Evolutionary conservation across 805 yeast species (phyloP), one percentile per base, ranked within the genome.

Genomic region (Jamesozyma spencerorum): DNA sequence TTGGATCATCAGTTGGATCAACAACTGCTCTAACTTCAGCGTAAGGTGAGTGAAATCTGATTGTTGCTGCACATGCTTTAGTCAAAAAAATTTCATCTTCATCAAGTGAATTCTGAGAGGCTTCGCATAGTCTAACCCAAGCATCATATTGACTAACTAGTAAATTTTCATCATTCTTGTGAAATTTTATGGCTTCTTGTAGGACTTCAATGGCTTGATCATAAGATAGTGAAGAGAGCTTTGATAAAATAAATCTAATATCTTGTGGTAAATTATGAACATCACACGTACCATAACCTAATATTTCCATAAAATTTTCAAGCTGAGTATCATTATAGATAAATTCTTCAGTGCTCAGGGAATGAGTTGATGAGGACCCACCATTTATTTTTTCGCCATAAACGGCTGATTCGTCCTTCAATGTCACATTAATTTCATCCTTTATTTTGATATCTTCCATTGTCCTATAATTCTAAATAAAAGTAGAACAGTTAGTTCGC

Each of bases 11-110:
- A 26, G 63, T 46, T 26, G 75, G 68, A 18, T 74, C 72, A 32
- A 76, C 73, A 18, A 79, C 72, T 20, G 83, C 73, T 56, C 85
- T 69, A 17, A 79, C 84, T 57, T 79, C 85, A 1, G 81, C 75
- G 53, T 78, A 79, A 8, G 83, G 82, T 17, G 78, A 72, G 48
- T 67, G 62, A 45, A 52, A 71, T 60, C 54, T 47, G n/a, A 65
- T 63, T 24, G 60, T 49, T 26, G 66, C 64, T 18, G 72, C 73
- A 28, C 52, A 47, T 15, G 51, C 48, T 38, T 59, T 55, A 18
- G 54, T 46, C 18, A 49, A 51, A 45, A 57, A 54, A 18, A 47
- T 47, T 38, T 53, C 56, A 26, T 41, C 42, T 31, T 47, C 43
- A 18, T 46, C 47, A 39, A 51, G 41, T 37, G 52, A 54, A 6